A percentile compares a stretch with the other conserved stretches of the same genome.
Conservation (phyloP, 331 rosid genomes). For the Erythrophleum ivorense region DNA sequence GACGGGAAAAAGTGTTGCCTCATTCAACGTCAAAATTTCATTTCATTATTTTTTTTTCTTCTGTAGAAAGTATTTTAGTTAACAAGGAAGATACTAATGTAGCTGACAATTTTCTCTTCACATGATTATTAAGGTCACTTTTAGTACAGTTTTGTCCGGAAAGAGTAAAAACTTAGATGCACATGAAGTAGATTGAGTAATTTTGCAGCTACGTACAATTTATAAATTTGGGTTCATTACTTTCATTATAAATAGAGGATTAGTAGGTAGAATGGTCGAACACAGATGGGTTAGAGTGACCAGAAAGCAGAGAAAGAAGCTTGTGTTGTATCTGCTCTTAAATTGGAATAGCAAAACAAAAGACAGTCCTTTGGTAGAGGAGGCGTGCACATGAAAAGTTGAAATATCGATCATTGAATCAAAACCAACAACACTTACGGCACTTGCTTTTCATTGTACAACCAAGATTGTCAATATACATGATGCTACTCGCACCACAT, state of each 20-base stretch:
- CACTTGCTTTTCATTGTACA: slow-evolving; percentile 37
- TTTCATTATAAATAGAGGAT: not conserved
- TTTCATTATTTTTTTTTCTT: not conserved
- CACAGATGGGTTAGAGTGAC: not conserved
- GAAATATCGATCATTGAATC: slow-evolving; percentile 17
- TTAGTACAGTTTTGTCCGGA: not conserved
- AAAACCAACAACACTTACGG: slow-evolving; percentile 42
- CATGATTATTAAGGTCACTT: not conserved
- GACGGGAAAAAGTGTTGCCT: slow-evolving; percentile 42
- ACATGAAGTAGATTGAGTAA: not conserved
- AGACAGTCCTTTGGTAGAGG: not conserved
- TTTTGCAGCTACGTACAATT: not conserved
- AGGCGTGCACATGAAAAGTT: slow-evolving; percentile 39
- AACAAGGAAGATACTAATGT: not conserved
- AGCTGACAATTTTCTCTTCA: not conserved
- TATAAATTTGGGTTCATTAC: not conserved
- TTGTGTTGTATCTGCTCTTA: not conserved
- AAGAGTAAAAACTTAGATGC: not conserved
- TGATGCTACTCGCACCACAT: not conserved
- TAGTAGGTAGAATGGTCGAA: not conserved
- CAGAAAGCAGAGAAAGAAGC: slow-evolving; percentile 15
- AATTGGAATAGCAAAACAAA: slow-evolving; percentile 23
- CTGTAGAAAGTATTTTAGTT: not conserved
- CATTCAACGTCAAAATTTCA: not conserved
- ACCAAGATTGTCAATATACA: not conserved